A percentile compares a stretch with the other conserved stretches of the same genome.
These are phyloP conservation scores for Fusarium chaquense DNA, from an alignment of 2,329 filamentous ascomycete genomes.

Conservation along the genomic window DNA sequence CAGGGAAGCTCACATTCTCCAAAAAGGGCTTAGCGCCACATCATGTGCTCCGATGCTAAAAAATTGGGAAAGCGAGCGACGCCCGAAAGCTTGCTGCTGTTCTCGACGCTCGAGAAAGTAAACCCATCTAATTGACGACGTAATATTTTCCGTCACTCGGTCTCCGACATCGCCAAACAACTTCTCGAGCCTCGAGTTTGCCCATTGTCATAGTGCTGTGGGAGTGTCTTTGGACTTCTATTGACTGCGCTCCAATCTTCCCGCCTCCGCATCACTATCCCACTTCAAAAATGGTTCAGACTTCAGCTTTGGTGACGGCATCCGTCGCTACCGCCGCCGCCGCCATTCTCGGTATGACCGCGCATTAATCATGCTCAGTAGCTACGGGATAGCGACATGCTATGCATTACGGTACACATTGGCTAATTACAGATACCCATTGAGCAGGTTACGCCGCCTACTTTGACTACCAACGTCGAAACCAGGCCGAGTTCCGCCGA, in stretches of 20 bases:
- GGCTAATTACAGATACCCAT: slow-evolving; percentile 33
- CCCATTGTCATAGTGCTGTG: slow-evolving; percentile 23
- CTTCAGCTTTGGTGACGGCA: slow-evolving; percentile 69
- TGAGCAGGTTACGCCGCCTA: slow-evolving; percentile 72
- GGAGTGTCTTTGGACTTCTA: slow-evolving; percentile 17
- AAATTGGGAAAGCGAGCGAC: slow-evolving; percentile 45
- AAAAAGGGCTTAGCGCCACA: slow-evolving; percentile 38
- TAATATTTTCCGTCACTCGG: slow-evolving; percentile 30
- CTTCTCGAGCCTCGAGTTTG: slow-evolving; percentile 14
- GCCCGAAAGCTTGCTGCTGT: slow-evolving; percentile 44
- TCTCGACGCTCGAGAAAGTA: slow-evolving; percentile 37
- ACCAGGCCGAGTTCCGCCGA: slow-evolving; percentile 73
- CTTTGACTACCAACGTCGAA: slow-evolving; percentile 76
- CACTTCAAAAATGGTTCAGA: slow-evolving; percentile 58
- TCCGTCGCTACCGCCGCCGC: slow-evolving; percentile 71
- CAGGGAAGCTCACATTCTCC: slow-evolving; percentile 33
- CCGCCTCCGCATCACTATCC: slow-evolving; percentile 29
- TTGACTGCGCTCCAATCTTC: slow-evolving; percentile 19
- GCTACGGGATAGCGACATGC: neutral
- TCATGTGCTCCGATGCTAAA: slow-evolving; percentile 47
- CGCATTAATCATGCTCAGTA: neutral
- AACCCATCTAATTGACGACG: slow-evolving; percentile 41
- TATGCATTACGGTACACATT: slow-evolving; percentile 11
- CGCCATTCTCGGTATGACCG: slow-evolving; percentile 66
- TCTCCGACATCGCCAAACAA: slow-evolving; percentile 17